These are phyloP conservation scores for Fusarium robinianum DNA, from an alignment of 2,329 filamentous ascomycete genomes.

Conservation along the genomic window DNA sequence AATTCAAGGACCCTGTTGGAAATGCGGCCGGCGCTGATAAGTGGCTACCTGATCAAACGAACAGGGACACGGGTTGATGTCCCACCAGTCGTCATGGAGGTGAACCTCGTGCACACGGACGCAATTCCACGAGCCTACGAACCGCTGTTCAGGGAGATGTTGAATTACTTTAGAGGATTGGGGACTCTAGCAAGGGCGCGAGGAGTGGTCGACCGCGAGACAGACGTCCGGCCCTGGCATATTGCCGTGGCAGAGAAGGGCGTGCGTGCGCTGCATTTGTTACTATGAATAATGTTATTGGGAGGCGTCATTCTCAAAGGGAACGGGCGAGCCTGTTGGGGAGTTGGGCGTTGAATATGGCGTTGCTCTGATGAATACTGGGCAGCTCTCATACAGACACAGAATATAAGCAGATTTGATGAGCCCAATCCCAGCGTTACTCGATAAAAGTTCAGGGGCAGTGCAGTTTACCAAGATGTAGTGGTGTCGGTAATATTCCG, in stretches of 20 bases:
- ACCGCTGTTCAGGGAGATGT: conserved; percentile 68
- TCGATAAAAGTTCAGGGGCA: too few relatives aligned
- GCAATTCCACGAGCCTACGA: conserved; percentile 61
- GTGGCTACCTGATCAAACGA: conserved; percentile 69
- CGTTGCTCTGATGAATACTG: conserved; percentile 5
- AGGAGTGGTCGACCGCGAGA: conserved; percentile 62
- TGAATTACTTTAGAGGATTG: conserved; percentile 70
- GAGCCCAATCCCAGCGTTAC: too few relatives aligned
- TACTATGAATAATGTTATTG: conserved; percentile 56
- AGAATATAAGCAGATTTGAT: too few relatives aligned
- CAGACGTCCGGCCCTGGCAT: conserved; percentile 76
- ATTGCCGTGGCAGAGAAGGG: conserved; percentile 72
- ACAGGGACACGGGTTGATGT: conserved; percentile 61
- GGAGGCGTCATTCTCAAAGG: conserved; percentile 21
- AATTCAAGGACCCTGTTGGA: conserved; percentile 61
- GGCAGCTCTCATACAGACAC: conserved; percentile 8
- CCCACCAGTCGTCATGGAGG: conserved; percentile 63
- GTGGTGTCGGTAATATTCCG: too few relatives aligned
- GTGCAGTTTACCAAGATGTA: too few relatives aligned
- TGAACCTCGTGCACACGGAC: conserved; percentile 65
- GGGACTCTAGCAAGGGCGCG: conserved; percentile 70
- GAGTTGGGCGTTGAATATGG: conserved; percentile 23
- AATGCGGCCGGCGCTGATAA: conserved; percentile 61
- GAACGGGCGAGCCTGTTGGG: conserved; percentile 11
- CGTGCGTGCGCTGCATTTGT: conserved; percentile 65